Evolutionary conservation across 2,329 filamentous ascomycete species (phyloP), one percentile per base, ranked within the genome.

Genomic region (Calonectria crousiana): DNA sequence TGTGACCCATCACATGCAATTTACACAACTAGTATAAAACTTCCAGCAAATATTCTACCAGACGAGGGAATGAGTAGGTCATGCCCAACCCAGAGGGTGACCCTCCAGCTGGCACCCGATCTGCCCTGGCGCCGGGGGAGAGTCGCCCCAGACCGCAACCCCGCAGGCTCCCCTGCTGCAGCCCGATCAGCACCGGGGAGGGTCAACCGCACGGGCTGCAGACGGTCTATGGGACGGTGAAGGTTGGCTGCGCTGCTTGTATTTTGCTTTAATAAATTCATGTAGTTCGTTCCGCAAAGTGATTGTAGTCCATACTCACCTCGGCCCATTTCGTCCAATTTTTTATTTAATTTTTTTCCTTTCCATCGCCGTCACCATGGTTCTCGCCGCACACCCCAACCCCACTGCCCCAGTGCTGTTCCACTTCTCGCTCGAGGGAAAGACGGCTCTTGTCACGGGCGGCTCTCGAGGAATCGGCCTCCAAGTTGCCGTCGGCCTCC

Each of bases 401-500:
- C 76, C 77, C 20, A 67, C 69, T 3, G 73, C 73, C 28, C 77
- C 77, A 13, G 78, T 78, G 47, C 74, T 80, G 9, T 79, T 75
- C 14, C 78, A 80, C 47, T 84, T 84, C 34, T 81, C 83, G 3
- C 82, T 87, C 16, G 66, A 79, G 2, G 84, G 83, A 32, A 86
- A 88, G 73, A 84, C 86, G n/a, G 86, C 89, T n/a, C 81, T 89
- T 26, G 84, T 90, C 34, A 90, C 88, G 0, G 88, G 88, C 49
- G 88, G 84, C 67, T 90, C 88, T 68, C 81, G 84, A n/a, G 89
- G 89, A 0, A 84, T 91, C 1, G 89, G 89, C 20, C 87, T 93
- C 1, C 66, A 78, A 51, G 75, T 79, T 5, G 76, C 74, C 18
- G 73, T 32, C 6, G 78, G 77, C 4, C 75, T 81, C 9, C 71